Evolutionary conservation across 495 filamentous ascomycete species (phyloP), one percentile per base, ranked within the genome.

Genomic region (Copromyces sp.): DNA sequence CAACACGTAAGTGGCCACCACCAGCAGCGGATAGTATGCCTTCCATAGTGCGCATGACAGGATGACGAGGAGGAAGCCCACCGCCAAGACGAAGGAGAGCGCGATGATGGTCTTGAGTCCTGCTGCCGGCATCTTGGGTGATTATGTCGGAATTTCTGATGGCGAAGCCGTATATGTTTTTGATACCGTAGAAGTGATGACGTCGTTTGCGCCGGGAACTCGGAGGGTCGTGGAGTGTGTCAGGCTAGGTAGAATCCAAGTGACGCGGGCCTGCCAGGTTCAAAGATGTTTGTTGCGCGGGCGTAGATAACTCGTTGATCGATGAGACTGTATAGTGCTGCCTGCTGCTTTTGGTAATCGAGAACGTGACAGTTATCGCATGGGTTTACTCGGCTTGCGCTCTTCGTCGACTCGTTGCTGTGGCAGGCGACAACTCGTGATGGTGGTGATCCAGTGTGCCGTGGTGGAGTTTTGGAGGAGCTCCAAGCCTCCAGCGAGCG

Each of bases 31-130:
- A 77, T 94, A 92, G 89, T 96, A 99, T 80, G 93, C 92, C 73
- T 93, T 86, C 86, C 90, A 98, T 70, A 99, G 91, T 39, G 96
- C 95, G 78, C 94, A 95, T 73, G 94, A 97, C 79, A 99, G 92
- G 83, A 99, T 99, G 61, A 98, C 95, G 74, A 99, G 94, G 78
- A 99, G 93, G 88, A 99, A 99, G 78, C 95, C 95, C 80, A 99
- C 95, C 73, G 96, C 96, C 71, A 99, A 93, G 78, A 99, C 96
- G 84, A 99, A 99, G 76, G 95, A 98, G 77, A 99, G 93, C 70
- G 91, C 93, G 83, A 99, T 98, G 84, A 99, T 99, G 77, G 96
- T 99, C 83, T 97, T 97, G 74, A 98, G 90, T 80, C 95, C 95
- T 77, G 94, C 92, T 77, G 90, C 74, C 73, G 84, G 90, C 93